phyloP scores from a whole-genome alignment of 2,329 filamentous ascomycete genomes.

The Calonectria fujianensis region DNA sequence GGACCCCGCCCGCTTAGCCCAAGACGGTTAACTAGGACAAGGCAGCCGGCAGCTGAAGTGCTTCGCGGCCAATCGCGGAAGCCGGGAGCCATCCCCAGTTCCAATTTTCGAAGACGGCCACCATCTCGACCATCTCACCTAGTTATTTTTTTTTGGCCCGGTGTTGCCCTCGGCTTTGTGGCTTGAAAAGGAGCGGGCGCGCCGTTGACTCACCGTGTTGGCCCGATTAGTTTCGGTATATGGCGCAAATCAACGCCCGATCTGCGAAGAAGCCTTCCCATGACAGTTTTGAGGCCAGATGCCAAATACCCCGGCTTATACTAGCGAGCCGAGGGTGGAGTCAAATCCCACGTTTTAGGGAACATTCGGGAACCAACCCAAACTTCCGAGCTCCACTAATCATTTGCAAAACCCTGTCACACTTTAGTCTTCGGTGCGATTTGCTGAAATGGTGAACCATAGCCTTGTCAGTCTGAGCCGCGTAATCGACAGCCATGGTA shows the following conservation, averaged over 20 bases:
- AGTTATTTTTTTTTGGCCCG: neutral
- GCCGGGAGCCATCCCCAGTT: neutral
- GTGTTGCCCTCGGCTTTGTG: neutral
- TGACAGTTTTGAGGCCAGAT: no score
- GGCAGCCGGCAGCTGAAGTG: neutral
- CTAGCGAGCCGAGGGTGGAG: no score
- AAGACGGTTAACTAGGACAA: neutral
- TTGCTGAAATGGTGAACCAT: no score
- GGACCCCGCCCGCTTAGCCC: constrained; percentile 9
- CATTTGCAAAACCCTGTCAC: no score
- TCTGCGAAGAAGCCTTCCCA: neutral
- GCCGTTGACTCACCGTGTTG: neutral
- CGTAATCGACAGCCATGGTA: no score
- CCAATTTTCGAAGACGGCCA: neutral
- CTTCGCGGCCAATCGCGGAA: neutral
- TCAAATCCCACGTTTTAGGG: no score
- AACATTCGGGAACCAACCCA: no score
- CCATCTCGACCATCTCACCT: no score
- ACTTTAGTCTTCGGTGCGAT: no score
- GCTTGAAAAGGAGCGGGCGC: neutral
- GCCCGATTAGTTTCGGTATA: neutral
- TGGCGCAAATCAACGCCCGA: neutral
- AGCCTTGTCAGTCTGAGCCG: no score
- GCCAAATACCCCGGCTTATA: no score
- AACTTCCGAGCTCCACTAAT: no score